Evolutionary conservation across 805 yeast genomes (phyloP).

Genomic region (Candida chilensis): DNA sequence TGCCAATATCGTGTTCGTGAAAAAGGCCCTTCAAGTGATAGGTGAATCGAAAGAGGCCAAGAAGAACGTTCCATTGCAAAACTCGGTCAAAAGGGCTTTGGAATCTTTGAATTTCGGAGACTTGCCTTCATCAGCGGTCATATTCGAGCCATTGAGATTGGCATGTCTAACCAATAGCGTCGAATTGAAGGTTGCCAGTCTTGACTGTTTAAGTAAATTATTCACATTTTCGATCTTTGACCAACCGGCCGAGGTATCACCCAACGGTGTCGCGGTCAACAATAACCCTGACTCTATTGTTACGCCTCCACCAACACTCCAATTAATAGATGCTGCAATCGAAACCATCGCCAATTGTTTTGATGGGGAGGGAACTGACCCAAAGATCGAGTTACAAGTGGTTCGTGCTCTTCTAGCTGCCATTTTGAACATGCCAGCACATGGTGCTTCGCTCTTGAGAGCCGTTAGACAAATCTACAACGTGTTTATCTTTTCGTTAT

Average conservation of each 20-base stretch:
- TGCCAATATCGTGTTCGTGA: background rate
- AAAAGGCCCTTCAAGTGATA: background rate
- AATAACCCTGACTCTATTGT: constrained; percentile 28
- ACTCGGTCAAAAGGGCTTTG: constrained; percentile 24
- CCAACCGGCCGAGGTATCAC: constrained; percentile 39
- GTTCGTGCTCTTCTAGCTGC: constrained; percentile 88
- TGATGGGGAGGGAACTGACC: constrained; percentile 89
- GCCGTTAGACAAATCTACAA: constrained; percentile 93
- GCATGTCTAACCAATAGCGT: constrained; percentile 62
- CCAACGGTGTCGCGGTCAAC: constrained; percentile 22
- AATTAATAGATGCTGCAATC: constrained; percentile 72
- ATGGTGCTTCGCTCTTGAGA: constrained; percentile 79
- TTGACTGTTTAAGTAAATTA: constrained; percentile 81
- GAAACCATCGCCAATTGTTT: constrained; percentile 79
- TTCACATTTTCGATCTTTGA: constrained; percentile 81
- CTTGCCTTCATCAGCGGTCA: constrained; percentile 34
- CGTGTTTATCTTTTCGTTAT: constrained; percentile 77
- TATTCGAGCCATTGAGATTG: constrained; percentile 72
- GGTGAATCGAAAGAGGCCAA: constrained; percentile 1
- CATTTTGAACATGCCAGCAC: constrained; percentile 76
- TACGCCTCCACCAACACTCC: constrained; percentile 44
- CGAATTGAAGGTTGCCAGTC: constrained; percentile 62
- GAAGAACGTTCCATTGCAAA: constrained; percentile 1
- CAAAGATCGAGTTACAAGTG: constrained; percentile 83
- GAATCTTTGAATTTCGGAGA: constrained; percentile 27